These are phyloP conservation scores for Lachancea waltii DNA, from an alignment of 805 yeast genomes.

Conservation along the genomic window DNA sequence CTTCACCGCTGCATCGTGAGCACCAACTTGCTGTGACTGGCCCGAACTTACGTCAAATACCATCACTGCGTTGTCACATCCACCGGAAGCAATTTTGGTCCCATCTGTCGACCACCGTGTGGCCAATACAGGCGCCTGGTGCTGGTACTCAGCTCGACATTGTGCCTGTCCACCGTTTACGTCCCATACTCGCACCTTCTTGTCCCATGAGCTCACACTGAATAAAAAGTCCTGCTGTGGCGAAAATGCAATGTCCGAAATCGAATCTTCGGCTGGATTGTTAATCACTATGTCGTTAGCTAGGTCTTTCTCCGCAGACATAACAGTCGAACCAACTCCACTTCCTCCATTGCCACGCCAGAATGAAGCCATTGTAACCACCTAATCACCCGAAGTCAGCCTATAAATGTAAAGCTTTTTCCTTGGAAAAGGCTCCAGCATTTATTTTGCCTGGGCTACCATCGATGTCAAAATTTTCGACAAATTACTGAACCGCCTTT, in stretches of 20 bases:
- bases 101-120: constrained; percentile 87
- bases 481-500: background rate
- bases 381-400: background rate
- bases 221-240: constrained; percentile 72
- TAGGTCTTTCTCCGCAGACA: constrained; percentile 35
- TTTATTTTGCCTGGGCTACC: background rate
- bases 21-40: constrained; percentile 78
- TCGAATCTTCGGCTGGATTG: constrained; percentile 88
- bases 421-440: too few relatives aligned
- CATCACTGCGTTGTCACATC: constrained; percentile 83
- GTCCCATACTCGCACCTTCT: constrained; percentile 88
- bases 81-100: constrained; percentile 78
- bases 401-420: background rate
- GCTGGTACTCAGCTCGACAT: constrained; percentile 85
- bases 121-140: constrained; percentile 78
- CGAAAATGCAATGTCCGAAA: constrained; percentile 77
- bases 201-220: constrained; percentile 90
- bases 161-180: constrained; percentile 72
- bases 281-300: constrained; percentile 63
- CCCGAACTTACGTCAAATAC: constrained; percentile 77
- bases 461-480: background rate
- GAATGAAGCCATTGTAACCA: constrained; percentile 6
- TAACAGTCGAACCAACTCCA: constrained; percentile 13
- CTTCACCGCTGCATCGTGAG: constrained; percentile 75
- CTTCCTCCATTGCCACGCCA: constrained; percentile 9